Base-by-base conservation (phyloP, 192 early-diverging fungal species). In the Rhizophagus clarus region DNA sequence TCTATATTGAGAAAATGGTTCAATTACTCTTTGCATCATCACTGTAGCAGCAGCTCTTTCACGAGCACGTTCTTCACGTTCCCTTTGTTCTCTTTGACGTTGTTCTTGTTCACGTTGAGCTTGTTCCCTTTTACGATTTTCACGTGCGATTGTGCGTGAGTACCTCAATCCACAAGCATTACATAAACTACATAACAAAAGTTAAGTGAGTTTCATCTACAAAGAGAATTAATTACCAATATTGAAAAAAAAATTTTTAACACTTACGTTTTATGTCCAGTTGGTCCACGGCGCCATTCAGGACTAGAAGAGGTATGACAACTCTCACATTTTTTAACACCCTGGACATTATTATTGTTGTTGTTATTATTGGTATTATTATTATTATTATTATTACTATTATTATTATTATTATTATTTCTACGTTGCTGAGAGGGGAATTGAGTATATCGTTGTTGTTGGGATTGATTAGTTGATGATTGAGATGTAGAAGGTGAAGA, bases 91-190 rank as follows among this genome's bases (percentile, higher is more conserved):
- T 2, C 77, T 45, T 45, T 61, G 22, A 32, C 74, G 51, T 47
- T 62, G 51, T 47, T 76, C 60, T 26, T 76, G 40, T 45, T 76
- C 74, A 31, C 31, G 68, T 24, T 86, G 83, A 14, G 80, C 80
- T 67, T 84, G 83, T 61, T 79, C 67, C 11, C 68, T 42, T 71
- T 71, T 79, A 7, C 85, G 77, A 49, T 83, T 86, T 51, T 83
- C 82, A 20, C 85, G 80, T 0, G 85, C 85, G 0, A 86, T 82
- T 47, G 79, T 86, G 3, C 85, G 67, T 28, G 85, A 86, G 78
- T 86, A 84, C 37, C 88, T 83, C 9, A 90, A 63, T 32, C 89
- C 89, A 82, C 89, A 90, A 22, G 89, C 89, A 51, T 90, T 90
- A 66, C 89, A 90, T 1, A 90, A 70, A 72, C 87, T 85, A 72